These are phyloP conservation scores for Nemania sp. DNA, from an alignment of 2,329 filamentous ascomycete species.

Conservation along the genomic window DNA sequence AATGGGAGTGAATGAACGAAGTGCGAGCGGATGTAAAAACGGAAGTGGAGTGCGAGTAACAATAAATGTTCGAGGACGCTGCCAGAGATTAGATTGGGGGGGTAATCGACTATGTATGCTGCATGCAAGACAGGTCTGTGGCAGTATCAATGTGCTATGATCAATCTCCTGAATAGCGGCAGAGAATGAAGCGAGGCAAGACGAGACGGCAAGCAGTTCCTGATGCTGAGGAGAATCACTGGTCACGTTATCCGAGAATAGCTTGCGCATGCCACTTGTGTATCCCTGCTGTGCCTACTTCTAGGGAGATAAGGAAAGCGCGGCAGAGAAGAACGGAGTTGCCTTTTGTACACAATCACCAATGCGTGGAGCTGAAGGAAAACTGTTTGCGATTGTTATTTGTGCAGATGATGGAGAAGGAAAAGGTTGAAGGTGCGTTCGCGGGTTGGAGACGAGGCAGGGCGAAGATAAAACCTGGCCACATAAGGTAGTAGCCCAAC, in stretches of 20 bases:
- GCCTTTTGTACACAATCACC: constrained; percentile 21
- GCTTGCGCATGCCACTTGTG: constrained; percentile 17
- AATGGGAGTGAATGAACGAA: too few relatives aligned
- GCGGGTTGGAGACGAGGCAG: constrained; percentile 5
- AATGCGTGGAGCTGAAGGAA: constrained; percentile 5
- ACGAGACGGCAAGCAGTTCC: constrained; percentile 10
- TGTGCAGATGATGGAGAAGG: constrained; percentile 5
- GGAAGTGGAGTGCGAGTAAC: too few relatives aligned
- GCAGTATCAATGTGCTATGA: constrained; percentile 22
- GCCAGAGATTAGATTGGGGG: constrained; percentile 17
- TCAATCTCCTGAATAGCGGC: constrained; percentile 10
- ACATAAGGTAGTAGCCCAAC: constrained; percentile 1
- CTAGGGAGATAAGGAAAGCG: neutral
- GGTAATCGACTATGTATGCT: constrained; percentile 20
- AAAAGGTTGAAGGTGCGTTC: neutral
- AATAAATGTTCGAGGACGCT: constrained; percentile 5
- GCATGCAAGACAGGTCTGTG: constrained; percentile 17
- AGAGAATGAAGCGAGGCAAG: constrained; percentile 7
- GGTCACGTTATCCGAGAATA: constrained; percentile 22
- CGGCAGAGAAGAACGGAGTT: neutral
- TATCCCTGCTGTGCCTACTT: constrained; percentile 5
- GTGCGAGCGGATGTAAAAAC: too few relatives aligned
- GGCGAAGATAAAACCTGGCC: constrained; percentile 20
- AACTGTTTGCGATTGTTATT: constrained; percentile 15
- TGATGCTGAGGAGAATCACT: constrained; percentile 20